These are phyloP conservation scores for Candida pseudoviswanathii DNA, from an alignment of 1,139 yeast genomes.

Conservation along the genomic window DNA sequence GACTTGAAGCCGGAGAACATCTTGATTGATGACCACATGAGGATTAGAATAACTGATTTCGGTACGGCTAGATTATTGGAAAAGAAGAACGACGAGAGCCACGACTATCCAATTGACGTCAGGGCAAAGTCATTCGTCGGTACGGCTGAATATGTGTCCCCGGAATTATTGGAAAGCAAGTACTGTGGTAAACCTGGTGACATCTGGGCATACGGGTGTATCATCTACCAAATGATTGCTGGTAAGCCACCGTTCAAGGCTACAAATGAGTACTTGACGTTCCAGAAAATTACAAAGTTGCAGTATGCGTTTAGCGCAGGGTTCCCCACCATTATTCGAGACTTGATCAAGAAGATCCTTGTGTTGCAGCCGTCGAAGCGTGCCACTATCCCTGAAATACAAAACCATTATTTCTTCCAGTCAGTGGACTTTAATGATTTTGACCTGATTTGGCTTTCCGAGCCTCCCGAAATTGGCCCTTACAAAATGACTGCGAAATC, in stretches of 20 bases:
- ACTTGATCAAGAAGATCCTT: conserved; percentile 46
- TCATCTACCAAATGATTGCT: conserved; percentile 70
- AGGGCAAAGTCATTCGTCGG: conserved; percentile 77
- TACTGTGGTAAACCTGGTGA: conserved; percentile 77
- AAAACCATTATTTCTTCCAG: conserved; percentile 69
- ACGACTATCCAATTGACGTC: conserved; percentile 49
- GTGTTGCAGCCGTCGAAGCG: conserved; percentile 48
- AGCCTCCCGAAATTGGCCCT: conserved; percentile 80
- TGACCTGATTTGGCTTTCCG: conserved; percentile 64
- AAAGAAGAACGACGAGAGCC: conserved; percentile 41
- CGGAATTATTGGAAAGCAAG: conserved; percentile 68
- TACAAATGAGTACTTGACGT: conserved; percentile 71
- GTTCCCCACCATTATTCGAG: conserved; percentile 49
- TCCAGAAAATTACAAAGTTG: conserved; percentile 49
- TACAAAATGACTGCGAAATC: conserved; percentile 56
- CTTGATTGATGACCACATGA: conserved; percentile 61
- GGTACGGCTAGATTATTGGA: conserved; percentile 73
- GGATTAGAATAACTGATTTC: conserved; percentile 76
- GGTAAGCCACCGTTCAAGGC: conserved; percentile 85
- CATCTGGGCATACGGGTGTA: conserved; percentile 84
- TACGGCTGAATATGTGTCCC: conserved; percentile 82
- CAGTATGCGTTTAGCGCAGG: conserved; percentile 68
- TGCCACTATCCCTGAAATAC: conserved; percentile 39
- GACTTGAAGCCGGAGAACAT: conserved; percentile 82
- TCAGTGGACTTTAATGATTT: conserved; percentile 66